A percentile compares a stretch with the other conserved stretches of the same genome.
These are phyloP conservation scores for Fusarium agapanthi DNA, from an alignment of 2,329 filamentous ascomycete genomes.

Conservation along the genomic window DNA sequence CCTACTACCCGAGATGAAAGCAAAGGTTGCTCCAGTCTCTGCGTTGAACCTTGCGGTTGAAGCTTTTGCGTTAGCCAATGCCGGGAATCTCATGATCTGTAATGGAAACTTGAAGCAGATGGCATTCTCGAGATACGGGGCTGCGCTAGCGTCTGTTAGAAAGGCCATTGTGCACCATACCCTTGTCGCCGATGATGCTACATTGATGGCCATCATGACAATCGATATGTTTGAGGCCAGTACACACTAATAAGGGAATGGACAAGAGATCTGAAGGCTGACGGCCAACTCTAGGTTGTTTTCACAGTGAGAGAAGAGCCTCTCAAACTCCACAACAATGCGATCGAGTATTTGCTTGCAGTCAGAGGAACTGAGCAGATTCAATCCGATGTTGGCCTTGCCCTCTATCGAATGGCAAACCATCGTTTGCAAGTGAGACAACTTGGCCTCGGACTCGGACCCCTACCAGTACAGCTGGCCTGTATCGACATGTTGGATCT, in stretches of 20 bases:
- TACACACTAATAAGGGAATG: fast-evolving
- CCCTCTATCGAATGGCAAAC: neutral
- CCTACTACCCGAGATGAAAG: neutral
- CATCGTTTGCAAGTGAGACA: neutral
- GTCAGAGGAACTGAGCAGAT: neutral
- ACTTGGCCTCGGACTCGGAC: neutral
- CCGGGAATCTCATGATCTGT: neutral
- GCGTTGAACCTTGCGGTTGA: neutral
- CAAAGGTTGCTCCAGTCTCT: neutral
- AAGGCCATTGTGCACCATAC: neutral
- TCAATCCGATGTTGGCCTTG: neutral
- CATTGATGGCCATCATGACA: neutral
- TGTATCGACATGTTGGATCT: neutral
- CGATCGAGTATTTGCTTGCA: neutral
- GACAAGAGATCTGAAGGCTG: fast-evolving
- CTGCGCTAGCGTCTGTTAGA: neutral
- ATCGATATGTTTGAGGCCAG: neutral
- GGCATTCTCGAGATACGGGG: neutral
- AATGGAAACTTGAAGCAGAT: neutral
- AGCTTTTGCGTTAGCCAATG: neutral
- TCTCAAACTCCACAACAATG: neutral
- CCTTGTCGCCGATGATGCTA: neutral
- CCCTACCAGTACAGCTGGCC: neutral
- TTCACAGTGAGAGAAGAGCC: neutral
- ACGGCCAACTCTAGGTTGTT: neutral